Conservation (phyloP, 1,139 yeast species). For the Yamadazyma trypodendri region DNA sequence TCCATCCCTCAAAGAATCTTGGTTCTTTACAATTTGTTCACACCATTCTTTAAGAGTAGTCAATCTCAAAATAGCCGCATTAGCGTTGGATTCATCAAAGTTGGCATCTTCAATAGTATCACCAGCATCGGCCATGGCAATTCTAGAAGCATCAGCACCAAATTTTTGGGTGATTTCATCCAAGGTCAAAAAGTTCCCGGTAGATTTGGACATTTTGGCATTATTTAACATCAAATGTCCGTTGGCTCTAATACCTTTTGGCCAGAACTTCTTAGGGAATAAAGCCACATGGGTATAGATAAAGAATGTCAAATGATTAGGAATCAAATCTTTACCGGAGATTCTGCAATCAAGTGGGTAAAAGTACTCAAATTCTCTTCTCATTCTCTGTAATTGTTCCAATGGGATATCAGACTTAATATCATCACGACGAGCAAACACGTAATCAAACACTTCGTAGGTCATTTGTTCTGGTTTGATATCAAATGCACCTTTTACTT, state of each 20-base stretch:
- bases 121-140: conserved; percentile 98
- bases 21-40: conserved; percentile 62
- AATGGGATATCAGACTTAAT: conserved; percentile 61
- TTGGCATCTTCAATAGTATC: conserved; percentile 97
- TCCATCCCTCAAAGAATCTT: conserved; percentile 67
- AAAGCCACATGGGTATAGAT: conserved; percentile 90
- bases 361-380: conserved; percentile 94
- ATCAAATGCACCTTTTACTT: conserved; percentile 65
- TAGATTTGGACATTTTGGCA: conserved; percentile 96
- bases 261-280: conserved; percentile 92
- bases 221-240: conserved; percentile 95
- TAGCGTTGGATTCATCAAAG: conserved; percentile 94
- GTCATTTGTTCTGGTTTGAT: conserved; percentile 86
- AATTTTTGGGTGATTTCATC: conserved; percentile 80
- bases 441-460: conserved; percentile 89
- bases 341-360: conserved; percentile 90
- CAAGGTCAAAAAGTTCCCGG: conserved; percentile 95
- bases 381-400: conserved; percentile 66
- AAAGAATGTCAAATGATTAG: conserved; percentile 95
- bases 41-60: conserved; percentile 95
- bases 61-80: conserved; percentile 94
- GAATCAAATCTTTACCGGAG: conserved; percentile 96
- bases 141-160: conserved; percentile 97
- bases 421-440: conserved; percentile 72
- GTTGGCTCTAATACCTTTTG: conserved; percentile 88